These are phyloP conservation scores for Chenopodium suecicum DNA, from an alignment of 148 eudicot genomes.

Conservation along the genomic window DNA sequence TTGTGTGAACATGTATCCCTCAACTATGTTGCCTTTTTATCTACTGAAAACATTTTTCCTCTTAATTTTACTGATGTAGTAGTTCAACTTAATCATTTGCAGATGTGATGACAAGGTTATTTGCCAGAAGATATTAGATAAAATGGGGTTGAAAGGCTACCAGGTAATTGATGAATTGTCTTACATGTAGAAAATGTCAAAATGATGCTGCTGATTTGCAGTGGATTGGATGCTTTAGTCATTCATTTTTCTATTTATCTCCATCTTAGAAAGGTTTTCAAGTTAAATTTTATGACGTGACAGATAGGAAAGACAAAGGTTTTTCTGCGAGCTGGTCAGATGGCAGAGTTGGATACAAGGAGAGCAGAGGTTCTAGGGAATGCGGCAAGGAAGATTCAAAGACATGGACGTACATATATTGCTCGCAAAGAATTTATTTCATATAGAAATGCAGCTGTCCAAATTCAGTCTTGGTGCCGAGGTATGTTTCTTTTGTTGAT, in stretches of 20 bases:
- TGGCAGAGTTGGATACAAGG: slow-evolving; percentile 97
- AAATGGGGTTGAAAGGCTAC: slow-evolving; percentile 91
- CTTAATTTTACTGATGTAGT: slow-evolving; percentile 3
- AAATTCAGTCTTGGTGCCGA: slow-evolving; percentile 89
- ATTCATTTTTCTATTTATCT: not conserved
- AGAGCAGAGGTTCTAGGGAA: slow-evolving; percentile 90
- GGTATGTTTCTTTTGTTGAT: slow-evolving; percentile 42
- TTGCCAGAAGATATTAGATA: slow-evolving; percentile 86
- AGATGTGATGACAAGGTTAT: slow-evolving; percentile 83
- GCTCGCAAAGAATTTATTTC: slow-evolving; percentile 77
- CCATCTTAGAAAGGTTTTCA: not conserved
- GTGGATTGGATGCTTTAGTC: not conserved
- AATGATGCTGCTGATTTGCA: not conserved
- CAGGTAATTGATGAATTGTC: slow-evolving; percentile 55
- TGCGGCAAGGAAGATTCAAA: slow-evolving; percentile 89
- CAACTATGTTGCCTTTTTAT: not conserved
- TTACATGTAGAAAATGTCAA: not conserved
- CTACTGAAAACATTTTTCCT: not conserved
- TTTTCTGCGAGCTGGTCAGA: slow-evolving; percentile 98
- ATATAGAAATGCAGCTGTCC: slow-evolving; percentile 76
- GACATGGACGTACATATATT: slow-evolving; percentile 81
- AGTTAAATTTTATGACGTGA: slow-evolving; percentile 29
- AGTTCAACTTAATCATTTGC: slow-evolving; percentile 21
- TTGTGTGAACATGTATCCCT: slow-evolving; percentile 6
- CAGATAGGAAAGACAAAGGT: slow-evolving; percentile 97